Conservation (phyloP, 2,329 filamentous ascomycete genomes). For the Dothiorella sarmentorum region DNA sequence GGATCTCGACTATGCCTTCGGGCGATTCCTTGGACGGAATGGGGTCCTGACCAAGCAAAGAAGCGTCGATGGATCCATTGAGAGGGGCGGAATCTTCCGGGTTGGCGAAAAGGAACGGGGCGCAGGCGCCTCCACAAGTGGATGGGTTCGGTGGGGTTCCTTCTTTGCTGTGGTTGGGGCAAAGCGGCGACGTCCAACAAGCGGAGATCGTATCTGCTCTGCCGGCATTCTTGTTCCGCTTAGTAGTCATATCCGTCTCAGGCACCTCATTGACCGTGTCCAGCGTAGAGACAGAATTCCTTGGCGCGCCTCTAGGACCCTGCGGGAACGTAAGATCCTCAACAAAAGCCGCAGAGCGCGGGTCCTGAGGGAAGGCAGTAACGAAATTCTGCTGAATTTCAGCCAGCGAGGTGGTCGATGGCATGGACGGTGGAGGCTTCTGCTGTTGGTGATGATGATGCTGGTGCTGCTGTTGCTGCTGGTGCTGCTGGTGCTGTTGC, state of each 20-base stretch:
- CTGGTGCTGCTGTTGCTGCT: neutral
- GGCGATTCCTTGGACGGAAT: constrained; percentile 30
- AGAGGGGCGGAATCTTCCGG: constrained; percentile 18
- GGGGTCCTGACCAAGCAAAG: constrained; percentile 31
- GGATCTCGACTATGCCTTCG: constrained; percentile 36
- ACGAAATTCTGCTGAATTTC: constrained; percentile 18
- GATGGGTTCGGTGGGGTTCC: constrained; percentile 36
- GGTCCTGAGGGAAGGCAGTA: constrained; percentile 16
- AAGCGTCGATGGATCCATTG: constrained; percentile 25
- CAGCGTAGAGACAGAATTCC: constrained; percentile 18
- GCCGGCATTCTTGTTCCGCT: constrained; percentile 32
- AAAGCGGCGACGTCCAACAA: constrained; percentile 42
- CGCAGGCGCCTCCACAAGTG: constrained; percentile 40
- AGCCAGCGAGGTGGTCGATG: constrained; percentile 12
- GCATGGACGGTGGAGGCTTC: neutral
- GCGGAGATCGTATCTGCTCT: constrained; percentile 38
- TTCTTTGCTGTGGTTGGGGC: constrained; percentile 38
- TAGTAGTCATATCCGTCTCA: constrained; percentile 24
- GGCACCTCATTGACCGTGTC: constrained; percentile 24
- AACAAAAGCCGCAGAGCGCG: constrained; percentile 21
- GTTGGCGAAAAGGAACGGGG: constrained; percentile 37
- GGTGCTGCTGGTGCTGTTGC: neutral
- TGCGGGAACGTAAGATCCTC: constrained; percentile 38
- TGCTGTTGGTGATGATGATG: neutral
- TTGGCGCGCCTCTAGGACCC: constrained; percentile 28